These are phyloP conservation scores for Fusarium dimerum DNA, from an alignment of 2,329 filamentous ascomycete species.

Conservation along the genomic window DNA sequence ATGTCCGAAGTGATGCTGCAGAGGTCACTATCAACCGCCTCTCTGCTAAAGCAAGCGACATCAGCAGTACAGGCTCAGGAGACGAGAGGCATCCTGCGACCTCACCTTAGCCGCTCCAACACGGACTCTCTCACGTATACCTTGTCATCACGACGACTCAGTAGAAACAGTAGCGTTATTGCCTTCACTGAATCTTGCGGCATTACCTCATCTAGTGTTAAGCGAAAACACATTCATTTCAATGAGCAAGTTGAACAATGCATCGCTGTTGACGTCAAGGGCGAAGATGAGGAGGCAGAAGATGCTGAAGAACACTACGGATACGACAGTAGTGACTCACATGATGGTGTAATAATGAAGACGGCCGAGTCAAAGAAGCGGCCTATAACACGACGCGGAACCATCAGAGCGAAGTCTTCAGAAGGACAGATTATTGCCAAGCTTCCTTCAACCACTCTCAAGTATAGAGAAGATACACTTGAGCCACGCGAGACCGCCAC, in stretches of 20 bases:
- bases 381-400: conserved; percentile 43
- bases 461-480: conserved; percentile 77
- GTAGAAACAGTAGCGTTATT: conserved; percentile 60
- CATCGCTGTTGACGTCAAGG: conserved; percentile 87
- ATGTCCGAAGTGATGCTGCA: conserved; percentile 96
- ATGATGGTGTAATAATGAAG: conserved; percentile 86
- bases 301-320: conserved; percentile 49
- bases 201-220: conserved; percentile 60
- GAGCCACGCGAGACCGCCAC: conserved; percentile 64
- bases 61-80: conserved; percentile 84
- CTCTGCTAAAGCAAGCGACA: conserved; percentile 84
- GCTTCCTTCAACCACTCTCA: conserved; percentile 83
- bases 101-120: conserved; percentile 60
- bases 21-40: conserved; percentile 82
- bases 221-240: conserved; percentile 89
- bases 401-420: conserved; percentile 44
- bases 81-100: conserved; percentile 52
- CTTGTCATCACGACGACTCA: conserved; percentile 62
- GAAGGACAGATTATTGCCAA: conserved; percentile 88
- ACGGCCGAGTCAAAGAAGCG: conserved; percentile 59
- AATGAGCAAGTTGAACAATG: conserved; percentile 95
- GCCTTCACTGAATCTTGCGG: conserved; percentile 73
- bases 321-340: conserved; percentile 64
- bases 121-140: conserved; percentile 71
- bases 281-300: conserved; percentile 72